Evolutionary conservation across 345 rosid species (phyloP).

Genomic region (Passiflora organensis): DNA sequence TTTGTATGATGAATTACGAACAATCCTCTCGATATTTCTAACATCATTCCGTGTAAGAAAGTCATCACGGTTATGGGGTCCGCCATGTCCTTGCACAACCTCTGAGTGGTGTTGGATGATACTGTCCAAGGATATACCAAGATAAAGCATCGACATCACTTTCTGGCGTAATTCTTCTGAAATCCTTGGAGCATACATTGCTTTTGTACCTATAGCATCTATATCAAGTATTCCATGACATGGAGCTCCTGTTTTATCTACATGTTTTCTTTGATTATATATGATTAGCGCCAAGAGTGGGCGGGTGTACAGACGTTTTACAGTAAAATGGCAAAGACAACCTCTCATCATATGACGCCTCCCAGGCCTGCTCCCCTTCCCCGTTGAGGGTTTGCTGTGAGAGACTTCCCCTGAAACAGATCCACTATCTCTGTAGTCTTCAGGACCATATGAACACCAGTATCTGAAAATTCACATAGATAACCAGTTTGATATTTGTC

Average conservation of each 20-base stretch:
- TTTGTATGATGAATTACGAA: slow-evolving; percentile 38
- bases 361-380: slow-evolving; percentile 56
- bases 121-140: slow-evolving; percentile 44
- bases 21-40: slow-evolving; percentile 47
- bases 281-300: slow-evolving; percentile 45
- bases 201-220: slow-evolving; percentile 54
- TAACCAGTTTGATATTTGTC: slow-evolving; percentile 1
- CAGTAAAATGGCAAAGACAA: slow-evolving; percentile 54
- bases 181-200: slow-evolving; percentile 56
- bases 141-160: slow-evolving; percentile 47
- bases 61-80: slow-evolving; percentile 56
- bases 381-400: slow-evolving; percentile 37
- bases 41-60: slow-evolving; percentile 51
- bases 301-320: slow-evolving; percentile 42
- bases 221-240: slow-evolving; percentile 51
- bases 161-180: slow-evolving; percentile 52
- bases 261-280: slow-evolving; percentile 49
- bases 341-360: slow-evolving; percentile 59
- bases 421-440: slow-evolving; percentile 41
- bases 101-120: slow-evolving; percentile 46
- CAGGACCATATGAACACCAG: slow-evolving; percentile 63
- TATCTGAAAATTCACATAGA: slow-evolving; percentile 31
- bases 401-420: slow-evolving; percentile 37
- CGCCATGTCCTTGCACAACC: slow-evolving; percentile 44
- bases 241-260: slow-evolving; percentile 43